Percentiles rank a stretch among this genome's conserved stretches.
These are phyloP conservation scores for Letharia lupina DNA, from an alignment of 495 filamentous ascomycete species.

Conservation along the genomic window DNA sequence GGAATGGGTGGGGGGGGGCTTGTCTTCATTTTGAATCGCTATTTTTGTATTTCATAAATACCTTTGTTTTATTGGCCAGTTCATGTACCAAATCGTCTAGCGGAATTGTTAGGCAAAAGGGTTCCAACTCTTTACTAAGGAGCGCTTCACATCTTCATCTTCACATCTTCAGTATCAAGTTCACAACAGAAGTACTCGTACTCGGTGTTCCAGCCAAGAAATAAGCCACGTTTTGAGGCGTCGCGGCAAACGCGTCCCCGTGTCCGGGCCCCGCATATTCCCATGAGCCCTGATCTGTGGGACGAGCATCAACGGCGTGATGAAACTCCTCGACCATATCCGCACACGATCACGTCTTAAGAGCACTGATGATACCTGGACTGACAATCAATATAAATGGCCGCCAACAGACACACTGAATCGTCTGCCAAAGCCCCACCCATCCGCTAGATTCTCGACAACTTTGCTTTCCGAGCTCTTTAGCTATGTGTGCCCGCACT, in stretches of 20 bases:
- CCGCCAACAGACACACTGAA: neutral
- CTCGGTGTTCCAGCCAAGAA: neutral
- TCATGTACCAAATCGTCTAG: neutral
- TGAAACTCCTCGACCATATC: constrained; percentile 42
- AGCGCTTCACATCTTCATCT: neutral
- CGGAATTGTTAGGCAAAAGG: too few relatives aligned
- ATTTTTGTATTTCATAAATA: neutral
- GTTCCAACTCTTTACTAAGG: too few relatives aligned
- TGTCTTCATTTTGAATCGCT: neutral
- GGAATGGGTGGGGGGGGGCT: neutral
- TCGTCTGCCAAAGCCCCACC: constrained; percentile 29
- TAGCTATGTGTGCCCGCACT: constrained; percentile 74
- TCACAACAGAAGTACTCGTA: too few relatives aligned
- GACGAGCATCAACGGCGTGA: constrained; percentile 17
- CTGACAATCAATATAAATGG: neutral
- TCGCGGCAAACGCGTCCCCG: constrained; percentile 5
- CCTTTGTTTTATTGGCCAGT: neutral
- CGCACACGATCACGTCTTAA: constrained; percentile 34
- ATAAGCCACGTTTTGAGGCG: neutral
- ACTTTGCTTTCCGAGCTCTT: constrained; percentile 67
- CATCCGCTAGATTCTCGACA: constrained; percentile 48
- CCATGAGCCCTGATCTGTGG: neutral
- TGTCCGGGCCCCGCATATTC: neutral
- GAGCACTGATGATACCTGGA: constrained; percentile 19
- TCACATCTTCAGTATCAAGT: neutral